Evolutionary conservation across 306 rosid genomes (phyloP).

Genomic region (Hylodesmum podocarpum): DNA sequence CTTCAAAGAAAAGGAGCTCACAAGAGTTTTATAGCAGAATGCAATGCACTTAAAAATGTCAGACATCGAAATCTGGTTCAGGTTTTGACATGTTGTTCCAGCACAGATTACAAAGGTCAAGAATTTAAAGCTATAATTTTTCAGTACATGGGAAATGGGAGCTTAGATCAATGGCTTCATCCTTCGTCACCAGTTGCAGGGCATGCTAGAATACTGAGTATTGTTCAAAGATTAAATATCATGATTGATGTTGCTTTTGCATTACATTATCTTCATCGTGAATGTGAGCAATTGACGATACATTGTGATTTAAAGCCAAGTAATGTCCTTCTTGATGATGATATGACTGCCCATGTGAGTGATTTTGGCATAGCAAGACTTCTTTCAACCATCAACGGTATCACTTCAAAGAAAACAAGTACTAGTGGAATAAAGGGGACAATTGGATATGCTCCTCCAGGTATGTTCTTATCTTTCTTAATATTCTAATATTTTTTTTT

Average conservation of each 20-base stretch:
- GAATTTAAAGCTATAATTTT: not conserved
- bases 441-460: conserved; percentile 26
- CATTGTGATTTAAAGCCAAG: no score
- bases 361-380: not conserved
- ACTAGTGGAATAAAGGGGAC: conserved; percentile 23
- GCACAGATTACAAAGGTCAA: not conserved
- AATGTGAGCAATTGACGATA: no score
- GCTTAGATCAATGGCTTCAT: no score
- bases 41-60: no score
- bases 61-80: not conserved
- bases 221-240: conserved; percentile 31
- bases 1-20: no score
- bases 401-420: no score
- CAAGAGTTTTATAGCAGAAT: no score
- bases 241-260: conserved; percentile 21
- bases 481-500: not conserved
- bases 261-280: no score
- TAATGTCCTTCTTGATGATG: no score
- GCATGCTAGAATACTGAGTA: not conserved
- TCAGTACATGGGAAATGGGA: no score
- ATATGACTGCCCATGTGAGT: conserved; percentile 23
- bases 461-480: not conserved
- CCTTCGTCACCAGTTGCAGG: not conserved
- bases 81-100: not conserved
- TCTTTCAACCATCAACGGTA: no score